Evolutionary conservation across 495 filamentous ascomycete genomes (phyloP), one percentile per base, ranked within the genome.

Genomic region (Penicillium soppii): DNA sequence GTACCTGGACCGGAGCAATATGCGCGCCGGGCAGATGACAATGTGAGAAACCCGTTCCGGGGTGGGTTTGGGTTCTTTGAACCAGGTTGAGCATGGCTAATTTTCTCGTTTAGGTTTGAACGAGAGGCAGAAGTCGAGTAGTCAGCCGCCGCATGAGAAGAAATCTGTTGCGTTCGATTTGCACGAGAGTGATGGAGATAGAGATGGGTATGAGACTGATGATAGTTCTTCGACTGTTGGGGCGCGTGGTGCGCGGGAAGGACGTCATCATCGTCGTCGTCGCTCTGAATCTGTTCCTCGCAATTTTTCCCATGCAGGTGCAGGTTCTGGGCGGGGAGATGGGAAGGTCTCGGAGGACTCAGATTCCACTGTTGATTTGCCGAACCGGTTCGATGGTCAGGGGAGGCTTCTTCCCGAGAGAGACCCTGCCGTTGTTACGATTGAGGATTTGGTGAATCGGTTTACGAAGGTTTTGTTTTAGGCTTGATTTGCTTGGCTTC

Each of bases 331-430:
- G n/a, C 51, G 20, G 15, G 15, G 20, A n/a, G 49, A 35, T 51
- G 56, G 53, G 1, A 48, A 43, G 20, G 4, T 20, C 16, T 37
- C 47, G 15, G 47, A 16, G 15, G 68, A 68, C 26, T 67, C 67
- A 1, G 76, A 79, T 21, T 68, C 75, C 20, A 80, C 78, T 3
- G 63, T 79, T 27, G 76, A 80, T 6, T 56, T 91, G 0, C 87
- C 87, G 0, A 77, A 82, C 36, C 76, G 87, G 0, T 90, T 91
- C 53, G 85, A 90, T 52, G 55, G 67, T 6, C 68, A 84, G 3
- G 86, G 87, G 1, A 70, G 72, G 17, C 80, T 76, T 1, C 62
- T 79, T 9, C 61, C 68, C 2, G 56, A 72, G 52, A 5, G 66
- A 8, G 67, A 74, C 51, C 62, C 72, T 13, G 52, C 72, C 5